Base-by-base conservation (phyloP, 1,139 yeast genomes). In the Taphrina betulina region DNA sequence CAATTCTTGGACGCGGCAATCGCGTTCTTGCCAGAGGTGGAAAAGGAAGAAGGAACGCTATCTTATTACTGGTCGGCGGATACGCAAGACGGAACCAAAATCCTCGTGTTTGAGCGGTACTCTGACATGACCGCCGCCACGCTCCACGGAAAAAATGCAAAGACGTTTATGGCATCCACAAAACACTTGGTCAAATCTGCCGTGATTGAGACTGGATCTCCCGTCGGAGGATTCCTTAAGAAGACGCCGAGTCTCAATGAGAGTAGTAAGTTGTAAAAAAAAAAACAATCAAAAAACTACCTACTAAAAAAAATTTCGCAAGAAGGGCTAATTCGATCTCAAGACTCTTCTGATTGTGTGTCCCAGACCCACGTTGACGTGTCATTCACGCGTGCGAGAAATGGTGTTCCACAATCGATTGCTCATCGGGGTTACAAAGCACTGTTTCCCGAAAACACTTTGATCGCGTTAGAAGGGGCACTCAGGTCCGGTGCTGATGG, bases 361-460 rank as follows among this genome's bases (percentile, higher is more conserved):
- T n/a, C n/a, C n/a, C n/a, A n/a, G n/a, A n/a, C n/a, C n/a, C n/a
- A n/a, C n/a, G n/a, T n/a, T n/a, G n/a, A 31, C 29, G 19, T 43
- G 4, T 22, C 48, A 8, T 43, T 43, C 29, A 43, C 48, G 5
- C 7, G 19, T 31, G 48, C 48, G 2, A 29, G 38, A 4, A n/a
- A 22, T 19, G 48, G 48, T 7, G 20, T 43, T 2, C 54, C 54
- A 12, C 54, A 50, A 33, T 41, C 44, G 23, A 51, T 56, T 22
- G 60, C 60, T 8, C 59, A 57, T 31, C 58, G 59, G 5, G 60
- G 72, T 2, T 83, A 73, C 70, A 81, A 83, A 58, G 80, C 78
- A 31, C 71, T 75, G 57, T 83, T 71, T 63, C 86, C 95, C 2
- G 97, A 90, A 66, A 90, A 90, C 69, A 85, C 96, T 3, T 63